Base-by-base conservation (phyloP, 768 basidiomycete genomes). In the Naematelia aurantialba region DNA sequence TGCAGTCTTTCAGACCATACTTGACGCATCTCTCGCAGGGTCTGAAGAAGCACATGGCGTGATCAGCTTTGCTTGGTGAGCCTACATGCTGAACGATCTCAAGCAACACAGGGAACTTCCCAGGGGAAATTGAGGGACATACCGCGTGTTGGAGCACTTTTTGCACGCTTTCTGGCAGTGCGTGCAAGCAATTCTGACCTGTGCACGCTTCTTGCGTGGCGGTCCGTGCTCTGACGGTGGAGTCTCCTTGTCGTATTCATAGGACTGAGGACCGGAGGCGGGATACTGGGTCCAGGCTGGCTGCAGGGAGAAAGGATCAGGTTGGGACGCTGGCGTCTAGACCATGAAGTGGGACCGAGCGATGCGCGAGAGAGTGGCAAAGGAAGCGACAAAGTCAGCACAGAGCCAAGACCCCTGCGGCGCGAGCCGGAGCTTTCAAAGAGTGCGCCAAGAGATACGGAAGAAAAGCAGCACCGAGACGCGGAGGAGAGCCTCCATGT, bases 141-240 rank as follows among this genome's bases (percentile, higher is more conserved):
- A 75, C 74, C 74, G 63, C 12, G 65, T 72, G 47, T 74, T 70
- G 0, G 72, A 74, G 51, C 74, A 76, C 56, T 72, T 73, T 63
- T 76, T 76, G 58, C 74, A 76, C 34, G 74, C 74, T 50, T 72
- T 73, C 29, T 76, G 74, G 60, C 74, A 76, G 54, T 73, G 68
- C 29, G 70, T 76, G 62, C 74, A 76, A 10, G 74, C 74, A 39
- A 72, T 67, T 31, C 69, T 63, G 2, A 76, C 74, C 44, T 76
- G 74, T 1, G 62, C 60, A 19, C 74, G 26, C 57, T 74, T 76
- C 51, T 66, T 68, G 52, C 70, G 56, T 22, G 44, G 26, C 31
- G 13, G n/a, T 34, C 4, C 5, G 11, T 45, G 39, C 52, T 44
- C 29, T 14, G 55, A 27, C 39, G 24, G 45, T 44, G n/a, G 29